Evolutionary conservation across 352 stramenopile genomes (phyloP), one percentile per base, ranked within the genome.

Genomic region (Pythium oligandrum): DNA sequence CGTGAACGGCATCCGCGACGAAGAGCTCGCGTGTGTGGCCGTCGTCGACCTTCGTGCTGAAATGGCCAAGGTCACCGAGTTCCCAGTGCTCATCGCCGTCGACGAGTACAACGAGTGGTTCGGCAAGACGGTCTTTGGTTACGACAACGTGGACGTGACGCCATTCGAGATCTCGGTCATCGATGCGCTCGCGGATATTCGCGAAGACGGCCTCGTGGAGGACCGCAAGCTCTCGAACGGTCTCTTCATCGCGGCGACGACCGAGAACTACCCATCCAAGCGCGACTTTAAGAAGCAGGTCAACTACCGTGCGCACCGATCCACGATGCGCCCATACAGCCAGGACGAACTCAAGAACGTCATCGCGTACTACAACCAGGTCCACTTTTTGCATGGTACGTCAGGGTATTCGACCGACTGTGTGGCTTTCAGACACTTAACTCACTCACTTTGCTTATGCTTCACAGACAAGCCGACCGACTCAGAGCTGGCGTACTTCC

Each of bases 91-190:
- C 8, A 86, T 95, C 52, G 85, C 85, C 9, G 74, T 95, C 11
- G 85, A 95, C 65, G 83, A 95, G 65, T 95, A 93, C 80, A 95
- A 93, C 70, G 80, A 66, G 59, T 91, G 80, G 78, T 93, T 93
- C 54, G 69, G 85, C 53, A 79, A 88, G 64, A 93, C 85, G 0
- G 77, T 93, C 17, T 94, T 95, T 49, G 83, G 81, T 44, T 95
- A 91, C 67, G 85, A 95, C 55, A 81, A 79, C 56, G 65, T 84
- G 56, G 70, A 88, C 48, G 79, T 95, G 42, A 57, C 58, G 43
- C 77, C 85, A 26, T 61, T 68, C 46, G 85, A 95, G 53, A 92
- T 95, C 61, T 86, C 85, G 55, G 73, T 93, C 45, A 79, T 95
- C 31, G 75, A 88, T 17, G 72, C 85, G 36, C 66, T 95, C 46